Evolutionary conservation across 1,139 yeast genomes (phyloP), one percentile per base, ranked within the genome.

Genomic region (Yamadazyma sp.): DNA sequence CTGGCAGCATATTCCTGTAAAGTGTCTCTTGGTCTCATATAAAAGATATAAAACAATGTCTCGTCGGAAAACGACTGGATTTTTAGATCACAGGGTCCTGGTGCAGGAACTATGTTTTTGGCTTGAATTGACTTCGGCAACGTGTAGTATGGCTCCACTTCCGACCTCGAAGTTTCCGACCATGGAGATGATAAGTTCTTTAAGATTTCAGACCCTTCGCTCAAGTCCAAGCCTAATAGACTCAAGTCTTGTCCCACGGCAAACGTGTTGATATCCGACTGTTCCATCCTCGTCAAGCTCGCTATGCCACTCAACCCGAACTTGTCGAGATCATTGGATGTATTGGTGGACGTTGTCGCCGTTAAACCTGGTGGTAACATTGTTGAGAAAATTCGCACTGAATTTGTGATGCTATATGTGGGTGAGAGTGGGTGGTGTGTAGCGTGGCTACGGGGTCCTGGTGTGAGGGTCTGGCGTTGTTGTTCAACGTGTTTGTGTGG

Each of bases 1-100:
- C 92, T 74, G 1, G 97, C 95, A 3, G 96, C 95, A 42, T 88
- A 76, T 59, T 94, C 98, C 61, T 94, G 99, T 61, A 92, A 70
- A 4, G 89, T 82, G 56, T 94, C 97, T 43, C 92, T 80, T 6
- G 98, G 96, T 70, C 84, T 88, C 53, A 95, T 86, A 64, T 94
- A 94, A 59, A 94, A 94, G 23, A 94, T 84, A 62, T 86, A 92
- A 59, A 94, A 94, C 37, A 94, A 70, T 1, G 97, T 92, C 54
- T 92, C 97, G 54, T 92, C 98, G 31, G 88, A 82, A 51, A 92
- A 85, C 32, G 81, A 73, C 39, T 80, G 79, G 39, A 92, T 77
- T 56, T 88, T 82, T 39, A 78, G 78, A 54, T 86, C 95, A 58
- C 57, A 75, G 48, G 58, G 73, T 57, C 51, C 64, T 47, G 63